Base-by-base conservation (phyloP, 495 filamentous ascomycete genomes). In the Cudoniella acicularis region DNA sequence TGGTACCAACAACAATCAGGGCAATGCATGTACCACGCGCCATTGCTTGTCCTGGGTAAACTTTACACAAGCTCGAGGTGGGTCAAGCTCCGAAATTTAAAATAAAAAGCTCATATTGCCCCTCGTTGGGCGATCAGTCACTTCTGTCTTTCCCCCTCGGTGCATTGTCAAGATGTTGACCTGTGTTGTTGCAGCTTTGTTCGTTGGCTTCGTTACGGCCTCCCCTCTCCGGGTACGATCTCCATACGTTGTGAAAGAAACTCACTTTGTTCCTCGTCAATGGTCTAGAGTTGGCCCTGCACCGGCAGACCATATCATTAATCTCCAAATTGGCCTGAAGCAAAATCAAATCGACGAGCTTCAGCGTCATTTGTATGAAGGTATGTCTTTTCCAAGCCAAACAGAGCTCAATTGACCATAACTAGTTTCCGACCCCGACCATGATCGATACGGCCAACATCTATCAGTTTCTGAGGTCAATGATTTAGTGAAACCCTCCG, bases 191-290 rank as follows among this genome's bases (percentile, higher is more conserved):
- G 41, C 41, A 48, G 57, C 57, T 47, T 21, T 53, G 2, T 40
- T 52, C 8, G 54, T 52, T 40, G 49, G 22, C 8, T 18, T 53
- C 2, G 49, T 45, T 9, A 17, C 22, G 11, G 27, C 18, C n/a
- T 59, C 56, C n/a, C 47, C 56, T 40, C 4, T 64, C 4, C 47
- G n/a, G 26, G 10, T 49, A 1, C 70, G 70, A 24, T 64, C 69
- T 24, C 52, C 66, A 41, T 84, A 82, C 63, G 71, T 67, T 25
- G 72, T 84, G 51, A 85, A 83, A 60, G 82, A 85, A 42, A 64
- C 70, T 25, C 79, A 83, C 59, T 52, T 63, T 53, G 73, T 79
- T 13, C 81, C 82, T 22, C 64, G 60, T 23, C 67, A 70, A 51
- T 85, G 82, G 82, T 69, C 60, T 6, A 63, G 67, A 20, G 60